phyloP scores from a whole-genome alignment of 352 stramenopile genomes.

The Pythium folliculosum region DNA sequence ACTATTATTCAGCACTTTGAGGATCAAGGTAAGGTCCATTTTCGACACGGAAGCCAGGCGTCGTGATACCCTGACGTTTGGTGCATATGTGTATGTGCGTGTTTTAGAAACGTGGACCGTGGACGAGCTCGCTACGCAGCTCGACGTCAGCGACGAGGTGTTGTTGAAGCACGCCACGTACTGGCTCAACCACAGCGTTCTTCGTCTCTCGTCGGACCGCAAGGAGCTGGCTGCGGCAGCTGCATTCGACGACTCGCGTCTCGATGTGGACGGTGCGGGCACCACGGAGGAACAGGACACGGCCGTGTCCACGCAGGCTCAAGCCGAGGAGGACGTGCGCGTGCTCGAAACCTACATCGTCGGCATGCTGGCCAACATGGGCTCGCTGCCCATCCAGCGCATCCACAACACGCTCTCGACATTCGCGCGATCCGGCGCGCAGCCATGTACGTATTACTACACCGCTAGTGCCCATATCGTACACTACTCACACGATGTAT shows the following conservation, averaged over 20 bases:
- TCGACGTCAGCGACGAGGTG: slow-evolving; percentile 64
- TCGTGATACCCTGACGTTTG: neutral
- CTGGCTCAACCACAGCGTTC: slow-evolving; percentile 74
- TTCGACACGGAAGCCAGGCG: neutral
- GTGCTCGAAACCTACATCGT: slow-evolving; percentile 95
- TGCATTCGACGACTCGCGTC: slow-evolving; percentile 49
- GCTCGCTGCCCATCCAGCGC: slow-evolving; percentile 87
- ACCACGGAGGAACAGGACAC: slow-evolving; percentile 61
- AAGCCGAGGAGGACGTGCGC: slow-evolving; percentile 92
- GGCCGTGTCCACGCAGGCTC: slow-evolving; percentile 87
- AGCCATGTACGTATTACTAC: slow-evolving; percentile 59
- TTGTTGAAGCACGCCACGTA: slow-evolving; percentile 61
- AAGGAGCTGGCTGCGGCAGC: slow-evolving; percentile 46
- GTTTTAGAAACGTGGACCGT: slow-evolving; percentile 52
- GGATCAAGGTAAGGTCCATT: slow-evolving; percentile 63
- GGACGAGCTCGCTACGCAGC: slow-evolving; percentile 53
- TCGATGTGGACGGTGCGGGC: slow-evolving; percentile 34
- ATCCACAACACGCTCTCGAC: slow-evolving; percentile 96
- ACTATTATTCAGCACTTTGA: slow-evolving; percentile 96
- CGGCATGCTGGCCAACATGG: slow-evolving; percentile 95
- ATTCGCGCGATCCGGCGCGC: slow-evolving; percentile 70
- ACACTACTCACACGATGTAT: neutral
- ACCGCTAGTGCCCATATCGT: neutral
- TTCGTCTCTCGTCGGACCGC: slow-evolving; percentile 45
- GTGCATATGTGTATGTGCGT: neutral